Conservation (phyloP, 2,329 filamentous ascomycete species). For the Teratosphaeriaceae sp. region DNA sequence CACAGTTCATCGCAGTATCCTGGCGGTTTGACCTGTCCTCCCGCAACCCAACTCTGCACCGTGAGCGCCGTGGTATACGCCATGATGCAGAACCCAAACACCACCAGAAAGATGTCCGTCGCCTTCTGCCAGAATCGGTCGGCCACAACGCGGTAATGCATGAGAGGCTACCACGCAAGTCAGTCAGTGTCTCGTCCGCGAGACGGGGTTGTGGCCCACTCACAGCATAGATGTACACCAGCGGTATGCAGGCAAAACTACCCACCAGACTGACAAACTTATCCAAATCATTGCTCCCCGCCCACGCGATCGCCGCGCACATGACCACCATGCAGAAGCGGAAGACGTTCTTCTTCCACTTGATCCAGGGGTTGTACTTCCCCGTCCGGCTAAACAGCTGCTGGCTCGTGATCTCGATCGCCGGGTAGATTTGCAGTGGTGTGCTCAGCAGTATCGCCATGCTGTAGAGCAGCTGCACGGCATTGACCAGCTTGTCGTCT, state of each 20-base stretch:
- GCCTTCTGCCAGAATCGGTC: conserved; percentile 59
- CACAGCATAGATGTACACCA: conserved; percentile 97
- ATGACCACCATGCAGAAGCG: conserved; percentile 86
- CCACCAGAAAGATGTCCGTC: conserved; percentile 67
- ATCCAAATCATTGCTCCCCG: conserved; percentile 85
- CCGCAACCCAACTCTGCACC: conserved; percentile 74
- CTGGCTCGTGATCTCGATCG: conserved; percentile 93
- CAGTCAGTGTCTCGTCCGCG: not conserved
- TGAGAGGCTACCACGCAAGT: conserved; percentile 57
- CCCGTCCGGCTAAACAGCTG: conserved; percentile 88
- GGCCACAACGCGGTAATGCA: conserved; percentile 80
- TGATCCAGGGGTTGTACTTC: conserved; percentile 97
- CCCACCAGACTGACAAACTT: conserved; percentile 96
- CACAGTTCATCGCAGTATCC: conserved; percentile 54
- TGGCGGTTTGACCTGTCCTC: conserved; percentile 44
- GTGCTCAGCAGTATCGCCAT: conserved; percentile 93
- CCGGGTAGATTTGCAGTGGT: conserved; percentile 93
- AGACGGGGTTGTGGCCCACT: too few species aligned
- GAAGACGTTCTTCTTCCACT: conserved; percentile 99
- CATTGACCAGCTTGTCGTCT: conserved; percentile 91
- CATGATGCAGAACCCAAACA: conserved; percentile 84
- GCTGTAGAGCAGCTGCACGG: conserved; percentile 95
- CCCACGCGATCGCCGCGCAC: conserved; percentile 84
- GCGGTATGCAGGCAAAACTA: conserved; percentile 93
- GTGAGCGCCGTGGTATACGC: conserved; percentile 86